Conservation (phyloP, 1,139 yeast genomes). For the Eremothecium coryli region DNA sequence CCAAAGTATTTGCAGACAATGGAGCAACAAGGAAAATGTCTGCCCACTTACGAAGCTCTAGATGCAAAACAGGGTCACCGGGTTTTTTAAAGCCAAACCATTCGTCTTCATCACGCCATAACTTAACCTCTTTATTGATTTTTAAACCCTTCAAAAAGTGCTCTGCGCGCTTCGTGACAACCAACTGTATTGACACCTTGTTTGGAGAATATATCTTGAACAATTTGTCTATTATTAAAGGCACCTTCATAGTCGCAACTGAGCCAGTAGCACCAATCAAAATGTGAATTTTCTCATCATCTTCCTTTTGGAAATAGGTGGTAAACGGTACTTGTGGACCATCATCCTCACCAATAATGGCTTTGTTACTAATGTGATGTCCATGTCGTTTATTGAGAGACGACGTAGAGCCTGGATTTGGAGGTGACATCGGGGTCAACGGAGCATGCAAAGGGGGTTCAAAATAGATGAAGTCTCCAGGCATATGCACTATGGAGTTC, state of each 20-base stretch:
- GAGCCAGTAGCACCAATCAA: conserved; percentile 91
- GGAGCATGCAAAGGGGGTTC: conserved; percentile 10
- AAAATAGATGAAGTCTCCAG: conserved; percentile 29
- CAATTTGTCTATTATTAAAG: conserved; percentile 72
- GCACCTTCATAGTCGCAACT: conserved; percentile 91
- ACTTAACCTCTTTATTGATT: conserved; percentile 70
- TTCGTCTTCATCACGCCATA: conserved; percentile 92
- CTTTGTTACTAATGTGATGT: conserved; percentile 29
- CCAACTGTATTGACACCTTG: conserved; percentile 72
- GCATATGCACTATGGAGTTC: conserved; percentile 29
- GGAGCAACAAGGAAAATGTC: conserved; percentile 85
- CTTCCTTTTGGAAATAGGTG: conserved; percentile 58
- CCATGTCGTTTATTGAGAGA: conserved; percentile 7
- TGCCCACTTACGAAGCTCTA: conserved; percentile 91
- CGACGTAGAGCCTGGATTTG: conserved; percentile 4
- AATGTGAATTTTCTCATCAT: conserved; percentile 76
- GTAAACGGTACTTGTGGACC: conserved; percentile 71
- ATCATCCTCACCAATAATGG: conserved; percentile 41
- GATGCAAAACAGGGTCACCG: conserved; percentile 67
- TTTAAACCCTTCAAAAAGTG: conserved; percentile 74
- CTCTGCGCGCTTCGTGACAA: conserved; percentile 74
- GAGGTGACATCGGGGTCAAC: conserved; percentile 4
- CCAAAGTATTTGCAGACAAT: conserved; percentile 78
- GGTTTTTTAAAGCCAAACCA: conserved; percentile 55
- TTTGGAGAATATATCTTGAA: conserved; percentile 65